phyloP scores from a whole-genome alignment of 1,284 basidiomycete species.

The Irpex rosettiformis region DNA sequence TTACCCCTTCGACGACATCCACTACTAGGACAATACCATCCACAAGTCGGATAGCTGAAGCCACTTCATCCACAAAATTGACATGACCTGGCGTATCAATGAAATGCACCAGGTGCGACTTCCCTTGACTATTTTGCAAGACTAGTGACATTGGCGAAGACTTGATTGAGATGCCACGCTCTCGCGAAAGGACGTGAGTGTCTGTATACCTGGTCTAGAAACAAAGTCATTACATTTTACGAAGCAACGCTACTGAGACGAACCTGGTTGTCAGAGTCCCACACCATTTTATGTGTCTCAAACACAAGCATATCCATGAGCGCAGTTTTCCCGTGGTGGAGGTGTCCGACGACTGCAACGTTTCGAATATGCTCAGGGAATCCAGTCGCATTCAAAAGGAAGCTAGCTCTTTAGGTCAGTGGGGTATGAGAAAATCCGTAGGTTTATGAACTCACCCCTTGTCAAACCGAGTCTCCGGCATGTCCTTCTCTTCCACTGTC shows the following conservation, averaged over 20 bases:
- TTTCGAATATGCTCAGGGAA: constrained; percentile 97
- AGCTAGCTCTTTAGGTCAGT: constrained; percentile 45
- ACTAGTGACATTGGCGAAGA: constrained; percentile 95
- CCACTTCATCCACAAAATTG: constrained; percentile 97
- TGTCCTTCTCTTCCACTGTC: constrained; percentile 88
- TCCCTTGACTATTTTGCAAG: constrained; percentile 83
- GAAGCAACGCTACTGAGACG: constrained; percentile 29
- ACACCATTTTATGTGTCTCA: constrained; percentile 93
- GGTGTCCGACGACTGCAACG: constrained; percentile 90
- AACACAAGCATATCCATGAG: constrained; percentile 96
- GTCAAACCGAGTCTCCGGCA: constrained; percentile 92
- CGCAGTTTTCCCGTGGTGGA: constrained; percentile 98
- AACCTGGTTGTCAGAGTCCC: constrained; percentile 88
- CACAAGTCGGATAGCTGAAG: constrained; percentile 81
- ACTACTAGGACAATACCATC: constrained; percentile 95
- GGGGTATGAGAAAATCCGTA: not conserved
- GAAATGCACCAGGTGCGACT: constrained; percentile 91
- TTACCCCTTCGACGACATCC: constrained; percentile 92
- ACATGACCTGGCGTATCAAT: constrained; percentile 98
- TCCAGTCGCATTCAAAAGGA: constrained; percentile 87
- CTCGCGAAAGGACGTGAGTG: constrained; percentile 85
- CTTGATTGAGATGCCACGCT: constrained; percentile 93
- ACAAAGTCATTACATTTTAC: constrained; percentile 3
- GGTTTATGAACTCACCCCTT: constrained; percentile 63
- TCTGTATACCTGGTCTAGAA: constrained; percentile 90